phyloP scores from a whole-genome alignment of 805 yeast species.

The Tetrapisispora nanseiensis region DNA sequence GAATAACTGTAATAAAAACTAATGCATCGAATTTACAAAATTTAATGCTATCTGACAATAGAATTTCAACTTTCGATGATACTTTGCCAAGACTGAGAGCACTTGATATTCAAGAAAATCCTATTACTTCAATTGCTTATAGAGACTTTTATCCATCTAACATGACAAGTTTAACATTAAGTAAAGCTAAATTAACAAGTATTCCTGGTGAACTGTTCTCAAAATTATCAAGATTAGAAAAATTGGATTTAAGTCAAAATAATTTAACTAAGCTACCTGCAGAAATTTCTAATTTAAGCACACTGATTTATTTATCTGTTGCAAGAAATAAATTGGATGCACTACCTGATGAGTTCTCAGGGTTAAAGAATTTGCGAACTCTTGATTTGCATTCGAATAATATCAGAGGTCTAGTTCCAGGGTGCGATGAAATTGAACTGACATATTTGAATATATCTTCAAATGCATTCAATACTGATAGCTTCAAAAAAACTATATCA shows the following conservation, averaged over 20 bases:
- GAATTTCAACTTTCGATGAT: conserved; percentile 59
- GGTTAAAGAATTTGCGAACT: conserved; percentile 46
- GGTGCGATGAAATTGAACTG: conserved; percentile 57
- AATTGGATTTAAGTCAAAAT: conserved; percentile 67
- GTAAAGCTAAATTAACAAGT: conserved; percentile 73
- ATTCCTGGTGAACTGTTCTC: conserved; percentile 56
- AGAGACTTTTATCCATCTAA: conserved; percentile 42
- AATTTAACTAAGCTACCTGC: conserved; percentile 70
- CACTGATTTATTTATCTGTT: conserved; percentile 56
- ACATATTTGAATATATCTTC: conserved; percentile 61
- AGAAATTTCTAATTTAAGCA: conserved; percentile 49
- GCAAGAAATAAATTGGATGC: conserved; percentile 65
- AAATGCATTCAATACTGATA: conserved; percentile 43
- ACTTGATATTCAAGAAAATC: conserved; percentile 71
- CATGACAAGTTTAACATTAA: conserved; percentile 63
- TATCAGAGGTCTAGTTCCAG: conserved; percentile 55
- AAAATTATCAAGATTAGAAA: conserved; percentile 57
- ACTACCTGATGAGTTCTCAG: conserved; percentile 58
- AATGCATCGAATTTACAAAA: conserved; percentile 54
- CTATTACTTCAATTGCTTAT: conserved; percentile 45
- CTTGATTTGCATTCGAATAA: conserved; percentile 83
- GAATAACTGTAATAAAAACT: conserved; percentile 33
- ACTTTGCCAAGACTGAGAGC: conserved; percentile 53
- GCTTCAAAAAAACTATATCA: conserved; percentile 33
- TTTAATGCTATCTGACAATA: conserved; percentile 65